Evolutionary conservation across 345 rosid species (phyloP).

Genomic region (Lepidium aucheri): DNA sequence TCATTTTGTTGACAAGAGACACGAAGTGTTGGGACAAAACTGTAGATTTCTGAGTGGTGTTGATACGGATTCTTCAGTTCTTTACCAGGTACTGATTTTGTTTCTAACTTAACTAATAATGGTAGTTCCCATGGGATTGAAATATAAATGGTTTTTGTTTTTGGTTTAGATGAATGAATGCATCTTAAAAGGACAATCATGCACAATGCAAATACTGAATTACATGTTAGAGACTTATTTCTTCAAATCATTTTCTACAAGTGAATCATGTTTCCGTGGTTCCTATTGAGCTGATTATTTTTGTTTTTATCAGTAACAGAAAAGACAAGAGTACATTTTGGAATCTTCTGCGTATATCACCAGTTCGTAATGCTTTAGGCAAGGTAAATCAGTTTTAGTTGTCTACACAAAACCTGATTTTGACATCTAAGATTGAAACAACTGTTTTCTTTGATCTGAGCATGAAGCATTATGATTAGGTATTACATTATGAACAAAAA

Average conservation of each 20-base stretch:
- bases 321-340: slow-evolving; percentile 74
- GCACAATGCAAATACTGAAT: slow-evolving; percentile 89
- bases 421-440: not conserved
- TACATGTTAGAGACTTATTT: slow-evolving; percentile 59
- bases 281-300: slow-evolving; percentile 9
- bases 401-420: not conserved
- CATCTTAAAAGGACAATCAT: slow-evolving; percentile 55
- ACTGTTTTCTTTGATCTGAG: not conserved
- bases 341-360: slow-evolving; percentile 91
- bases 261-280: slow-evolving; percentile 24
- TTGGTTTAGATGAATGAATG: slow-evolving; percentile 56
- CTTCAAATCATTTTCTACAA: not conserved
- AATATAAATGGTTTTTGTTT: not conserved
- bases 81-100: slow-evolving; percentile 40
- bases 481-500: too few relatives aligned
- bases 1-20: too few relatives aligned
- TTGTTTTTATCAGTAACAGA: slow-evolving; percentile 37
- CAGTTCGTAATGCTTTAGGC: slow-evolving; percentile 88
- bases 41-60: too few relatives aligned
- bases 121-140: not conserved
- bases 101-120: not conserved
- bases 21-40: too few relatives aligned
- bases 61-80: slow-evolving; percentile 56
- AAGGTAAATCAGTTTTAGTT: slow-evolving; percentile 47
- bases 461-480: not conserved